Conservation (phyloP, 768 basidiomycete genomes). For the Termitomyces sp. region DNA sequence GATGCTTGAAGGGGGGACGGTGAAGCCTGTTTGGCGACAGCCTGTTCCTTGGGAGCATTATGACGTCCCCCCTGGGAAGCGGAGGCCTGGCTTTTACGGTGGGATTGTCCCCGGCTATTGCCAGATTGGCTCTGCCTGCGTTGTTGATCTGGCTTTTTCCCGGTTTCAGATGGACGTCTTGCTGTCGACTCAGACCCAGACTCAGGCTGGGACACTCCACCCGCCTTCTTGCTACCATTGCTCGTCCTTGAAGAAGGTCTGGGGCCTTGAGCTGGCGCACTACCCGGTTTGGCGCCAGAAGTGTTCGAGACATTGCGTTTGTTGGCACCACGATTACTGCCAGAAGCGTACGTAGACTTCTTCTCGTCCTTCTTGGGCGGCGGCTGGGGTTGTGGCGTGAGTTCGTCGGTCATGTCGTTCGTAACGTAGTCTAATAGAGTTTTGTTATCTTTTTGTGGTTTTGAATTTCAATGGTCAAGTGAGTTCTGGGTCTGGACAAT, state of each 20-base stretch:
- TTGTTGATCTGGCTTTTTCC: conserved; percentile 50
- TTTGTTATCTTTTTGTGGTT: conserved; percentile 48
- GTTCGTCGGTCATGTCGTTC: conserved; percentile 89
- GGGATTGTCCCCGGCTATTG: conserved; percentile 42
- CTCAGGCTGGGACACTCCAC: conserved; percentile 43
- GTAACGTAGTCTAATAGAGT: conserved; percentile 50
- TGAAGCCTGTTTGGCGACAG: conserved; percentile 40
- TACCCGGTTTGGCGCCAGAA: conserved; percentile 38
- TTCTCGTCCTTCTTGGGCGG: conserved; percentile 71
- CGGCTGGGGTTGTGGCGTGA: conserved; percentile 53
- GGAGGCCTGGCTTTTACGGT: conserved; percentile 59
- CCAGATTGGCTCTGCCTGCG: conserved; percentile 53
- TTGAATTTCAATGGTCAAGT: conserved; percentile 29
- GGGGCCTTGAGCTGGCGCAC: conserved; percentile 37
- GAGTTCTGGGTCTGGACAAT: conserved; percentile 24
- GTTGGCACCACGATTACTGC: conserved; percentile 45
- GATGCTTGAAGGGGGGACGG: conserved; percentile 45
- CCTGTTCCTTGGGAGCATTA: conserved; percentile 36
- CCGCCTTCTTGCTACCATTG: conserved; percentile 52
- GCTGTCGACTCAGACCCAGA: conserved; percentile 71
- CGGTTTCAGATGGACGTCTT: conserved; percentile 53
- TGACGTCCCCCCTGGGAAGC: conserved; percentile 54
- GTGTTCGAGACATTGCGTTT: conserved; percentile 58
- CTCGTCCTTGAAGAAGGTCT: conserved; percentile 65
- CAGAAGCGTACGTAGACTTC: conserved; percentile 49